A percentile compares a stretch with the other conserved stretches of the same genome.
phyloP scores from a whole-genome alignment of 345 rosid species.

The Sisymbrium altissimum region DNA sequence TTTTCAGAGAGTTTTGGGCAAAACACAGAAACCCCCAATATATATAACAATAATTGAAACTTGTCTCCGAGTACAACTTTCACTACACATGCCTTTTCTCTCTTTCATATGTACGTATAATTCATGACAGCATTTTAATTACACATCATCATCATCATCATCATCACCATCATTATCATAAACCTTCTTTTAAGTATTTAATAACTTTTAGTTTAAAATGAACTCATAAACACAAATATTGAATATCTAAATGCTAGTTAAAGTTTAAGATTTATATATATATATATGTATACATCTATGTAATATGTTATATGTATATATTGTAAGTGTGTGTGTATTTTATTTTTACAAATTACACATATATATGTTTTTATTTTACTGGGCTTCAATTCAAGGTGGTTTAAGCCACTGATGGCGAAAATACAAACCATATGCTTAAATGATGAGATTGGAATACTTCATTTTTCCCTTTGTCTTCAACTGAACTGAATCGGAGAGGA shows the following conservation, averaged over 20 bases:
- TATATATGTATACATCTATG: too few relatives aligned
- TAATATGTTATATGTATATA: too few relatives aligned
- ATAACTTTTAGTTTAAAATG: too few relatives aligned
- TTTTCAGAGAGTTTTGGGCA: conserved; percentile 15
- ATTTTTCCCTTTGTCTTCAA: not conserved
- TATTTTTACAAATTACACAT: too few relatives aligned
- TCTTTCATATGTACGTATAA: conserved; percentile 1
- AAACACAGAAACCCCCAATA: conserved; percentile 20
- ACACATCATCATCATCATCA: too few relatives aligned
- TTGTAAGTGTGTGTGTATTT: not conserved
- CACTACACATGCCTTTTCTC: conserved; percentile 21
- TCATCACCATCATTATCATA: not conserved
- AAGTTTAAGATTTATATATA: too few relatives aligned
- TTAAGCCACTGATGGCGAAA: not conserved
- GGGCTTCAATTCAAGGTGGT: too few relatives aligned
- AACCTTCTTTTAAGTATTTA: not conserved
- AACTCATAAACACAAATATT: too few relatives aligned
- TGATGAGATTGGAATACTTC: not conserved
- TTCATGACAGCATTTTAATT: not conserved
- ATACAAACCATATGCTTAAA: too few relatives aligned
- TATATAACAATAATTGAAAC: conserved; percentile 19
- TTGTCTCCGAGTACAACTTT: conserved; percentile 6
- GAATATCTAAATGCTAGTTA: too few relatives aligned
- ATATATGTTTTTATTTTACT: too few relatives aligned
- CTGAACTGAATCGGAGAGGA: not conserved